phyloP scores from a whole-genome alignment of 768 basidiomycete species.

The Amanita exitialis region DNA sequence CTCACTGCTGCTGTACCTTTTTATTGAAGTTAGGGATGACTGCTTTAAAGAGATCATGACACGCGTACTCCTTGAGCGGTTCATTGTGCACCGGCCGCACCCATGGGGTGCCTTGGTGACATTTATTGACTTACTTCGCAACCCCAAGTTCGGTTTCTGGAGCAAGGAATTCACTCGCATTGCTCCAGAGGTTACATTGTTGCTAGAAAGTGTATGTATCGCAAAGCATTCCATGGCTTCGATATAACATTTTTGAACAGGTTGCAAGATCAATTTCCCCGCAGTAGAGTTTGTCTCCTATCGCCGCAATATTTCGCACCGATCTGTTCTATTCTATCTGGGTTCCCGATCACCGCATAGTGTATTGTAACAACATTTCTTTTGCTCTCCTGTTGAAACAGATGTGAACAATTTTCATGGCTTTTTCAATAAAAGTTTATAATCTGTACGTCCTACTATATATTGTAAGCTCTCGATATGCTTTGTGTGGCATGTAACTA shows the following conservation, averaged over 20 bases:
- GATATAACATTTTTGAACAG: slow-evolving; percentile 23
- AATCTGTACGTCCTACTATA: slow-evolving; percentile 6
- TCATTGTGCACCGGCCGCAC: slow-evolving; percentile 90
- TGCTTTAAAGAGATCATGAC: slow-evolving; percentile 77
- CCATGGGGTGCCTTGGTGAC: slow-evolving; percentile 94
- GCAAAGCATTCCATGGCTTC: slow-evolving; percentile 3
- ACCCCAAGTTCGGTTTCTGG: slow-evolving; percentile 88
- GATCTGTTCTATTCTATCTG: slow-evolving; percentile 60
- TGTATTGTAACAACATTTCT: slow-evolving; percentile 79
- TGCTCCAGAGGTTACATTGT: slow-evolving; percentile 76
- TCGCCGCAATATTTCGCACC: slow-evolving; percentile 73
- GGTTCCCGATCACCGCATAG: slow-evolving; percentile 56
- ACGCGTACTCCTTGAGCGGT: slow-evolving; percentile 85
- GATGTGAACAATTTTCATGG: slow-evolving; percentile 5
- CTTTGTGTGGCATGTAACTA: slow-evolving; percentile 5
- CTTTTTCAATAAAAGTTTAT: slow-evolving; percentile 5
- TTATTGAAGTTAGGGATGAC: slow-evolving; percentile 69
- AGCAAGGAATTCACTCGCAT: slow-evolving; percentile 78
- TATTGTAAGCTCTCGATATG: slow-evolving; percentile 4
- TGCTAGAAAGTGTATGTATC: slow-evolving; percentile 69
- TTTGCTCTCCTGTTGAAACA: slow-evolving; percentile 44
- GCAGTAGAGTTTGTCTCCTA: slow-evolving; percentile 59
- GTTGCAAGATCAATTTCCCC: slow-evolving; percentile 73
- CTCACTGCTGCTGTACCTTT: slow-evolving; percentile 80
- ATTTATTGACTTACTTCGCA: slow-evolving; percentile 88